These are phyloP conservation scores for Cytospora mali DNA, from an alignment of 2,329 filamentous ascomycete genomes.

Conservation along the genomic window DNA sequence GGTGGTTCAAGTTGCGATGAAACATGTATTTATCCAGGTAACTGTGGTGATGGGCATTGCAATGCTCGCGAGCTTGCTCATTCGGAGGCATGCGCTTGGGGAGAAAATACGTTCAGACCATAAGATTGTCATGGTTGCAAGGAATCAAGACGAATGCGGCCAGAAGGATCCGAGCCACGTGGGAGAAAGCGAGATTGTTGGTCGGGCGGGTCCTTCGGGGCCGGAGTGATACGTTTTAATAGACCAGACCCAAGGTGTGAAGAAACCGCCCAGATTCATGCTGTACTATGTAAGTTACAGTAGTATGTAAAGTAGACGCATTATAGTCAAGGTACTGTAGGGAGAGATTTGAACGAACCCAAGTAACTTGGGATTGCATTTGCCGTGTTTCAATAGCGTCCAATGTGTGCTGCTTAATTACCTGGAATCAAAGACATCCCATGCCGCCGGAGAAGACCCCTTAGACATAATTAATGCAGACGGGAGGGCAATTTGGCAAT, in stretches of 20 bases:
- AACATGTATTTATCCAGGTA: constrained; percentile 16
- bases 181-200: not conserved
- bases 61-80: constrained; percentile 15
- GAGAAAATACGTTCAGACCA: constrained; percentile 19
- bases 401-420: too few relatives aligned
- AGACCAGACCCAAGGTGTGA: not conserved
- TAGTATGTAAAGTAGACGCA: too few relatives aligned
- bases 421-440: too few relatives aligned
- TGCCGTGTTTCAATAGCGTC: too few relatives aligned
- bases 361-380: too few relatives aligned
- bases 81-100: constrained; percentile 10
- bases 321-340: too few relatives aligned
- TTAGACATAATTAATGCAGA: too few relatives aligned
- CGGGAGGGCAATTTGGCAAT: too few relatives aligned
- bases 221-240: not conserved
- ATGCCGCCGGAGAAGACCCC: too few relatives aligned
- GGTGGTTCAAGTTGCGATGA: constrained; percentile 13
- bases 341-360: too few relatives aligned
- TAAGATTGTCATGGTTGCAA: constrained; percentile 14
- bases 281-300: not conserved
- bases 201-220: not conserved
- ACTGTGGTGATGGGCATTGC: constrained; percentile 16
- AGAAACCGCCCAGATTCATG: not conserved
- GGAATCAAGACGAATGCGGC: not conserved
- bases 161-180: not conserved